Conservation (phyloP, 768 basidiomycete genomes). For the Trametes villosa region DNA sequence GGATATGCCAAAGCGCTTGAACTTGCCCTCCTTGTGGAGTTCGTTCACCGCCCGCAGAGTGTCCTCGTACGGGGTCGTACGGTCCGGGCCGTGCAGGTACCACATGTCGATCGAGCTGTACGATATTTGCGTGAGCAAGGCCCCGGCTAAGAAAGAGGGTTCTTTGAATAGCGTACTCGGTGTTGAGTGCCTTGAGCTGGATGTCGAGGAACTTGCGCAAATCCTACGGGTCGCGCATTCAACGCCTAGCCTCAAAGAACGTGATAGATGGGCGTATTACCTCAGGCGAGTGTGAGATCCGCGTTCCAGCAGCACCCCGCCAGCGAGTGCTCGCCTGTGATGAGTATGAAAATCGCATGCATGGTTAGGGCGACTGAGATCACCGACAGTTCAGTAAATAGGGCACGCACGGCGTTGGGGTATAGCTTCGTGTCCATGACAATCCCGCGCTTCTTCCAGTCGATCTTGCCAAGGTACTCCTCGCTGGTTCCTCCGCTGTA, state of each 20-base stretch:
- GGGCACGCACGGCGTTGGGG: conserved; percentile 38
- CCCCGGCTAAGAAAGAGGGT: conserved; percentile 35
- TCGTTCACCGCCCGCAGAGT: conserved; percentile 52
- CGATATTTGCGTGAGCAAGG: no score
- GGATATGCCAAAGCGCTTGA: conserved; percentile 50
- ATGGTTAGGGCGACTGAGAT: background rate
- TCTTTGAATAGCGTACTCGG: conserved; percentile 40
- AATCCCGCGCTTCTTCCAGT: conserved; percentile 54
- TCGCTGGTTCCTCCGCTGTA: conserved; percentile 39
- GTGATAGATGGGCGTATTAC: no score
- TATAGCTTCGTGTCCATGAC: conserved; percentile 64
- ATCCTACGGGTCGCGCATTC: conserved; percentile 29
- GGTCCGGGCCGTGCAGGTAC: conserved; percentile 52
- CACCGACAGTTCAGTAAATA: background rate
- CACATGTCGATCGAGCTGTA: conserved; percentile 46
- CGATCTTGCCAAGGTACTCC: conserved; percentile 50
- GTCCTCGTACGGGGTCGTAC: conserved; percentile 49
- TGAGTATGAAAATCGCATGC: background rate
- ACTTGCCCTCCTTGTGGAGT: conserved; percentile 55
- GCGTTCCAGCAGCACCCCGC: no score
- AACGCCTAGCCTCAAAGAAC: no score
- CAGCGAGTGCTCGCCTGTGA: no score
- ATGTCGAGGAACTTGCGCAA: conserved; percentile 40
- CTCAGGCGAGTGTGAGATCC: background rate
- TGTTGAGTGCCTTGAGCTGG: conserved; percentile 49